Evolutionary conservation across 2,329 filamentous ascomycete genomes (phyloP).

Genomic region (Paecilomyces formosus): DNA sequence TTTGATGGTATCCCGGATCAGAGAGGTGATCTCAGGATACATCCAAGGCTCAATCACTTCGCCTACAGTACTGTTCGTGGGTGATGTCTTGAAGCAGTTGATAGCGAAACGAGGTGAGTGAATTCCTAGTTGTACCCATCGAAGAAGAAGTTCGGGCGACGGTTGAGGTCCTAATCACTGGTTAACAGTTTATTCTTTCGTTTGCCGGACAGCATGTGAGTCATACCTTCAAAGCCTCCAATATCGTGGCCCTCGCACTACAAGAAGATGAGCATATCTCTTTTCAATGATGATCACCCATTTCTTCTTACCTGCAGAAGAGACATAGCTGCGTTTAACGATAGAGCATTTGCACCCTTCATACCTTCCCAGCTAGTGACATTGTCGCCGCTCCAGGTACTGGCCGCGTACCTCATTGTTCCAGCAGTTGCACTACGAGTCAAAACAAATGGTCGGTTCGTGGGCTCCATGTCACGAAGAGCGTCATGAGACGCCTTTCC

Average conservation of each 20-base stretch:
- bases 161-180: conserved; percentile 49
- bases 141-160: conserved; percentile 60
- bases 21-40: conserved; percentile 59
- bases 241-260: conserved; percentile 66
- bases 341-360: conserved; percentile 63
- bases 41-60: conserved; percentile 75
- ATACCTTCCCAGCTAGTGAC: conserved; percentile 66
- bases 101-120: conserved; percentile 66
- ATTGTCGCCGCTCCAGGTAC: conserved; percentile 69
- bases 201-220: not conserved
- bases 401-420: conserved; percentile 62
- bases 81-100: conserved; percentile 69
- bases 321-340: conserved; percentile 60
- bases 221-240: conserved; percentile 60
- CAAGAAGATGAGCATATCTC: not conserved
- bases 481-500: conserved; percentile 65
- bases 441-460: conserved; percentile 58
- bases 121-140: conserved; percentile 66
- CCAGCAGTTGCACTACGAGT: conserved; percentile 65
- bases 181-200: not conserved
- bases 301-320: conserved; percentile 48
- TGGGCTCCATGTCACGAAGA: conserved; percentile 50
- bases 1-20: conserved; percentile 59
- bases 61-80: conserved; percentile 57
- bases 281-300: not conserved